Conservation (phyloP, 2,329 filamentous ascomycete genomes). For the Cercospora sp. region DNA sequence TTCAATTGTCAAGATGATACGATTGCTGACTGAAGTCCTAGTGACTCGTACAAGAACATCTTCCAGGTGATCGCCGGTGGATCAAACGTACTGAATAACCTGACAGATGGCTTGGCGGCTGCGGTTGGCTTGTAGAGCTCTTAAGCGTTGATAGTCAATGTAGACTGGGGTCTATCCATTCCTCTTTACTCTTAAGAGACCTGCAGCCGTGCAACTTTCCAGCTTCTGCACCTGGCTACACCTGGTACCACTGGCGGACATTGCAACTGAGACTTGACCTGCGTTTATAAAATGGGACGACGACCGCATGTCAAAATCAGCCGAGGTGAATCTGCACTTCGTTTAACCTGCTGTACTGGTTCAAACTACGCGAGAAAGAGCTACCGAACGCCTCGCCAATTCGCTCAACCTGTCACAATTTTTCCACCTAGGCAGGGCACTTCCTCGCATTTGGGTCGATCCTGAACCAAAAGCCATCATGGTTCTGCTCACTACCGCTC, state of each 20-base stretch:
- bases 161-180: neutral
- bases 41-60: constrained; percentile 31
- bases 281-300: too few species aligned
- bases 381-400: neutral
- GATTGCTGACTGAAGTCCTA: neutral
- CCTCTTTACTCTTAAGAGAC: too few species aligned
- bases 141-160: neutral
- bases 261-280: neutral
- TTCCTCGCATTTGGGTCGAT: neutral
- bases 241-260: neutral
- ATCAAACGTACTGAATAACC: constrained; percentile 32
- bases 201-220: neutral
- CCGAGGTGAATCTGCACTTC: neutral
- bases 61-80: constrained; percentile 31
- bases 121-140: constrained; percentile 29
- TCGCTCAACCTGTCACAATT: neutral
- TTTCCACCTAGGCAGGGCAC: neutral
- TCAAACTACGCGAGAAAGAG: neutral
- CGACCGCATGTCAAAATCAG: neutral
- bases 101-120: constrained; percentile 29
- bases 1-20: neutral
- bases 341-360: neutral
- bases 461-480: constrained; percentile 4
- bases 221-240: neutral
- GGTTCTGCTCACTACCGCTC: neutral